Conservation (phyloP, 2,329 filamentous ascomycete species). For the Waltergamsia citrina region DNA sequence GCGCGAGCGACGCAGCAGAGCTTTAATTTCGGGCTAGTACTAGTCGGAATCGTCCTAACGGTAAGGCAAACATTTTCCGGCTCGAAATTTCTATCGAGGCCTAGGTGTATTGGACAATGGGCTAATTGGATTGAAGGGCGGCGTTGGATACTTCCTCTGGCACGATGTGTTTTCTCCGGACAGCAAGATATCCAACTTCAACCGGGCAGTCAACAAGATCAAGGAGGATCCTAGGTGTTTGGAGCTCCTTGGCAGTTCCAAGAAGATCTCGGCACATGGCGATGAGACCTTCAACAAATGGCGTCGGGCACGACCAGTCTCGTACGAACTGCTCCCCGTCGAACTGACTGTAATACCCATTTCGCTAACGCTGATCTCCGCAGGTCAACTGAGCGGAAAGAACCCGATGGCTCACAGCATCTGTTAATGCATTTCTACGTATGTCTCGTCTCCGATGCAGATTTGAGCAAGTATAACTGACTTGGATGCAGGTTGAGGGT, state of each 20-base stretch:
- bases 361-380: conserved; percentile 13
- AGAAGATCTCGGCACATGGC: conserved; percentile 72
- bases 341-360: background rate
- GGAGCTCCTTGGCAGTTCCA: conserved; percentile 57
- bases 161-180: conserved; percentile 75
- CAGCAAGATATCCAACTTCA: conserved; percentile 82
- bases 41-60: conserved; percentile 67
- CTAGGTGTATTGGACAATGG: background rate
- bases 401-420: conserved; percentile 69
- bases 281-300: conserved; percentile 76
- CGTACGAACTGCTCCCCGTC: conserved; percentile 27
- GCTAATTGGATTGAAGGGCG: conserved; percentile 41
- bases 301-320: conserved; percentile 56
- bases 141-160: conserved; percentile 71
- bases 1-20: conserved; percentile 82
- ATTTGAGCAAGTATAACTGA: no score
- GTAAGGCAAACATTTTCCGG: conserved; percentile 32
- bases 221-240: conserved; percentile 62
- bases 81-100: no score
- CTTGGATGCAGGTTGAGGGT: conserved; percentile 58
- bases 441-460: conserved; percentile 20
- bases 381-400: conserved; percentile 59
- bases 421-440: conserved; percentile 79
- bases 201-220: conserved; percentile 73
- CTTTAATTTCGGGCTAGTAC: conserved; percentile 74